Percentiles rank a stretch among this genome's conserved stretches.
Conservation (phyloP, 805 yeast species). For the Brettanomyces nanus region DNA sequence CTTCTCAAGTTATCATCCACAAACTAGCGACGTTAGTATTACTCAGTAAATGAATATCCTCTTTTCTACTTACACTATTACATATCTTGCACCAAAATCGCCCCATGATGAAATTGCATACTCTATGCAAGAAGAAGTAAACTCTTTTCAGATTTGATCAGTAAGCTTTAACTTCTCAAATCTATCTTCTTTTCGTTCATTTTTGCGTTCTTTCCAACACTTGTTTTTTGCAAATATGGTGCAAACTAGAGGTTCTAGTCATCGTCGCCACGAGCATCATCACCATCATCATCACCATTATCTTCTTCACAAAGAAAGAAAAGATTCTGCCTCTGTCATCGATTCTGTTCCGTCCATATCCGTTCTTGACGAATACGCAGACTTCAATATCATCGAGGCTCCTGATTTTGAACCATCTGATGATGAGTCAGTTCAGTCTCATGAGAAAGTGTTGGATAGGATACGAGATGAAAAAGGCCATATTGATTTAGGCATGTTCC, state of each 20-base stretch:
- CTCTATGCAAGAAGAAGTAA: not conserved
- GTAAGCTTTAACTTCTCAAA: no score
- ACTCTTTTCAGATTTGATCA: no score
- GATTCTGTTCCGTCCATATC: not conserved
- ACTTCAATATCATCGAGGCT: constrained; percentile 13
- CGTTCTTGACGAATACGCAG: constrained; percentile 1
- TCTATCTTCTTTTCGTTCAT: no score
- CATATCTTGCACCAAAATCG: constrained; percentile 27
- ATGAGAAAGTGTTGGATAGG: constrained; percentile 3
- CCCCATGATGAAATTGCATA: not conserved
- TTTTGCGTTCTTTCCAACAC: no score
- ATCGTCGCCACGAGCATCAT: not conserved
- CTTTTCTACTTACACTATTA: constrained; percentile 17
- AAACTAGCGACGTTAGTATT: constrained; percentile 20
- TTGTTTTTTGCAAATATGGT: no score
- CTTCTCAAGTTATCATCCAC: constrained; percentile 27
- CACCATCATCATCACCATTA: constrained; percentile 6
- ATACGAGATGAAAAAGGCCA: constrained; percentile 6
- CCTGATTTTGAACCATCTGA: constrained; percentile 18
- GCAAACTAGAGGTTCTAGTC: not conserved
- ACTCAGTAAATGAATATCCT: not conserved
- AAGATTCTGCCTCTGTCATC: no score
- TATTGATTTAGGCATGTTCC: constrained; percentile 6
- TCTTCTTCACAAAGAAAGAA: not conserved
- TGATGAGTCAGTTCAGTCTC: constrained; percentile 9